Conservation (phyloP, 306 rosid species). For the Pueraria montana region DNA sequence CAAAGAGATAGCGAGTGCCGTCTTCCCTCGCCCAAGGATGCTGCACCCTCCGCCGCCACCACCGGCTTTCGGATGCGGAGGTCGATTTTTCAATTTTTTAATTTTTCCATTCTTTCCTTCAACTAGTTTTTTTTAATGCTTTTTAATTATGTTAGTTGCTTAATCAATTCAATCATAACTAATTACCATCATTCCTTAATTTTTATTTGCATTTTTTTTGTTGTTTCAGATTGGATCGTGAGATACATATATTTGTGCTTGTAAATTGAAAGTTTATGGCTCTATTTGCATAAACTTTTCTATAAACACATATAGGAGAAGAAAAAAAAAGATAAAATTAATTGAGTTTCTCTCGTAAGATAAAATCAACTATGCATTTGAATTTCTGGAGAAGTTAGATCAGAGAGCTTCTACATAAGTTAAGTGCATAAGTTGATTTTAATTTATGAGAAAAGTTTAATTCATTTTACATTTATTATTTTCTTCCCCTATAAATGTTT, state of each 20-base stretch:
- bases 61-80: conserved; percentile 53
- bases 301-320: background rate
- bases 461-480: background rate
- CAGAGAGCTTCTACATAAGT: background rate
- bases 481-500: background rate
- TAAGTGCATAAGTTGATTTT: background rate
- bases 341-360: background rate
- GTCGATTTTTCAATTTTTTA: conserved; percentile 38
- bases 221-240: background rate
- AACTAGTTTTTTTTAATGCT: background rate
- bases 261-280: background rate
- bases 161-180: background rate
- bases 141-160: background rate
- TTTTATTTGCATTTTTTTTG: background rate
- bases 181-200: background rate
- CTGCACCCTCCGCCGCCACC: background rate
- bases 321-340: background rate
- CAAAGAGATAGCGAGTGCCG: conserved; percentile 56
- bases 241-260: background rate
- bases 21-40: conserved; percentile 69
- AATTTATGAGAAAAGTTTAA: background rate
- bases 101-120: background rate
- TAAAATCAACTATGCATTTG: background rate
- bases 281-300: background rate
- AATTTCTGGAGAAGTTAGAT: background rate